Evolutionary conservation across 306 rosid species (phyloP).

Genomic region (Arachis hypogaea): DNA sequence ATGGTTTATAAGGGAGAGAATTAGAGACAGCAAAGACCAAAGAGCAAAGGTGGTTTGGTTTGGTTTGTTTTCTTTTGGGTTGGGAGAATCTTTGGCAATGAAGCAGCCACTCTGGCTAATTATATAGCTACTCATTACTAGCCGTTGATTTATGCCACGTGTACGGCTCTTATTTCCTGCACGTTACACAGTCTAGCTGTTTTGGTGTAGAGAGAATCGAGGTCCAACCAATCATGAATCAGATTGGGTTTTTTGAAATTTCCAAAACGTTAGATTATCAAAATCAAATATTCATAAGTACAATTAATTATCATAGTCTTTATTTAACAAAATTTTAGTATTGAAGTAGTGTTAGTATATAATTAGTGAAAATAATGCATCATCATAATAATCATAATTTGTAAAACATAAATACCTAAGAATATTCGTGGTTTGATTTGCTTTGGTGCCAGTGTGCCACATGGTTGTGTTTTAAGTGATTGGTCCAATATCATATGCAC

Average conservation of each 20-base stretch:
- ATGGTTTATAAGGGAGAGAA: conserved; percentile 9
- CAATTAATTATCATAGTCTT: no score
- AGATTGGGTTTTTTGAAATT: not conserved
- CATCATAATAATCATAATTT: no score
- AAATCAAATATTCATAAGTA: no score
- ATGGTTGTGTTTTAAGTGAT: conserved; percentile 21
- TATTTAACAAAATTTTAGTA: no score
- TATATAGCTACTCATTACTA: not conserved
- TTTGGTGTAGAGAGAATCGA: not conserved
- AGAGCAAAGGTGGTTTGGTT: conserved; percentile 1
- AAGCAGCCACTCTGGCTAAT: conserved; percentile 50
- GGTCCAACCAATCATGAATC: conserved; percentile 37
- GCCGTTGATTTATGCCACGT: conserved; percentile 49
- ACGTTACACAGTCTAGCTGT: conserved; percentile 54
- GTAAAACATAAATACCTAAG: no score
- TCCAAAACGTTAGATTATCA: not conserved
- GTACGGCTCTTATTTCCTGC: conserved; percentile 37
- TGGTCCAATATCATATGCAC: conserved; percentile 32
- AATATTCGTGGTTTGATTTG: not conserved
- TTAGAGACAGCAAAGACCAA: not conserved
- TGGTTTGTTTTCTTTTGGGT: not conserved
- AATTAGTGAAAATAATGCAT: not conserved
- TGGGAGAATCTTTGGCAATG: conserved; percentile 46
- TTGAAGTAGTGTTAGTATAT: no score
- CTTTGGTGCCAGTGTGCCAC: conserved; percentile 28